phyloP scores from a whole-genome alignment of 2,329 filamentous ascomycete genomes.

The Amesomyces nigricolor region DNA sequence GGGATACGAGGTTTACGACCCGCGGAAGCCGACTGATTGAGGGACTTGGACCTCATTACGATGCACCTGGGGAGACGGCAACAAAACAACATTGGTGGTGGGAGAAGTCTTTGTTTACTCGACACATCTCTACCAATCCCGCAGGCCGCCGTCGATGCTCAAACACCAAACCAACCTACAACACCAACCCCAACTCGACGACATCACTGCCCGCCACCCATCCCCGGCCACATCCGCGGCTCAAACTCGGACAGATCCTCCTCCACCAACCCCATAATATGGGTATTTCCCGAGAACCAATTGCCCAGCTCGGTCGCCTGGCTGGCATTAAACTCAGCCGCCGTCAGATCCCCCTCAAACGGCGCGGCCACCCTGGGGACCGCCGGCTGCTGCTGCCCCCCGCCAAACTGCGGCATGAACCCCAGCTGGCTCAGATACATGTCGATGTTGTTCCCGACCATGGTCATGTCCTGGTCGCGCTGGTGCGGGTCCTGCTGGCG shows the following conservation, averaged over 20 bases:
- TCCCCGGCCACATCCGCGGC: constrained; percentile 20
- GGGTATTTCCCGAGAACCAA: constrained; percentile 61
- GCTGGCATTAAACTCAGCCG: constrained; percentile 14
- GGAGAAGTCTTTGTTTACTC: too few relatives aligned
- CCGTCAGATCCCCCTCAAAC: background rate
- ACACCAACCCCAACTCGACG: background rate
- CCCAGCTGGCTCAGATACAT: constrained; percentile 60
- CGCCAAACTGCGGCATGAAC: constrained; percentile 42
- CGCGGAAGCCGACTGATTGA: constrained; percentile 56
- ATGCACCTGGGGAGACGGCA: too few relatives aligned
- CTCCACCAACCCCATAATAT: constrained; percentile 60
- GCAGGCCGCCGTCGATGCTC: background rate
- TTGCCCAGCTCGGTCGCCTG: constrained; percentile 49
- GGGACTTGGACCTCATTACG: background rate
- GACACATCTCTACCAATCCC: background rate
- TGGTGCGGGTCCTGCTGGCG: constrained; percentile 39
- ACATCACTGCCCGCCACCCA: background rate
- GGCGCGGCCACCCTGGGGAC: background rate
- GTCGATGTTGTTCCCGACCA: constrained; percentile 56
- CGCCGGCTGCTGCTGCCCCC: background rate
- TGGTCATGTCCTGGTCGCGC: constrained; percentile 41
- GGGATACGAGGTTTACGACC: constrained; percentile 64
- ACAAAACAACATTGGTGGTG: too few relatives aligned
- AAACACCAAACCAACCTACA: background rate
- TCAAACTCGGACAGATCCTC: constrained; percentile 49